Evolutionary conservation across 768 basidiomycete genomes (phyloP).

Genomic region (Collybia sp.): DNA sequence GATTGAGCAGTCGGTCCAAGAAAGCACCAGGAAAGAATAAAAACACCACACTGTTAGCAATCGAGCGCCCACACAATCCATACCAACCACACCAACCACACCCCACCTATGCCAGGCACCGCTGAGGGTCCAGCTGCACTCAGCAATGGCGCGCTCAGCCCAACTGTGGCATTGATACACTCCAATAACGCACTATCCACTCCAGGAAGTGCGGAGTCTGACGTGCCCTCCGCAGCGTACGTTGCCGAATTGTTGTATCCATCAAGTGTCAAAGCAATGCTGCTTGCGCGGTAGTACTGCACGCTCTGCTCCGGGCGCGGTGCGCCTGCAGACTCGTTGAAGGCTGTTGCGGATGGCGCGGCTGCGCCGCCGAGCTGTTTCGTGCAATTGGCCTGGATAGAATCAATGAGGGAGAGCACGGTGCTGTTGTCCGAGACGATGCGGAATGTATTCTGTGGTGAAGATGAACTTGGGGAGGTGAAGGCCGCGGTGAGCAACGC

Average conservation of each 20-base stretch:
- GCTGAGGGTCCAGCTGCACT: conserved; percentile 21
- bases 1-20: no score
- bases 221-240: conserved; percentile 32
- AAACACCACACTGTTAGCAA: no score
- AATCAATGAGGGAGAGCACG: conserved; percentile 29
- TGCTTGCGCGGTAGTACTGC: conserved; percentile 70
- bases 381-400: conserved; percentile 33
- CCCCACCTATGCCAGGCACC: conserved; percentile 12
- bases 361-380: conserved; percentile 16
- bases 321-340: conserved; percentile 19
- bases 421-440: conserved; percentile 44
- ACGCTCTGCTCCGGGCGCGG: conserved; percentile 50
- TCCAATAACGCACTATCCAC: conserved; percentile 45
- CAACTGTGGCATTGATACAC: conserved; percentile 65
- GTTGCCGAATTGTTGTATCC: conserved; percentile 64
- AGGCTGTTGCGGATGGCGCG: conserved; percentile 18
- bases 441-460: conserved; percentile 31
- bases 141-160: conserved; percentile 50
- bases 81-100: conserved; percentile 17
- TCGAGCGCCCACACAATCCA: conserved; percentile 5
- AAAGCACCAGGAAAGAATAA: no score
- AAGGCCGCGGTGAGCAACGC: conserved; percentile 32
- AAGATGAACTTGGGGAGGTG: conserved; percentile 21
- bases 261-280: conserved; percentile 55
- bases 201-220: conserved; percentile 47